These are phyloP conservation scores for Phaffia rhodozyma DNA, from an alignment of 1,284 basidiomycete genomes.

Conservation along the genomic window DNA sequence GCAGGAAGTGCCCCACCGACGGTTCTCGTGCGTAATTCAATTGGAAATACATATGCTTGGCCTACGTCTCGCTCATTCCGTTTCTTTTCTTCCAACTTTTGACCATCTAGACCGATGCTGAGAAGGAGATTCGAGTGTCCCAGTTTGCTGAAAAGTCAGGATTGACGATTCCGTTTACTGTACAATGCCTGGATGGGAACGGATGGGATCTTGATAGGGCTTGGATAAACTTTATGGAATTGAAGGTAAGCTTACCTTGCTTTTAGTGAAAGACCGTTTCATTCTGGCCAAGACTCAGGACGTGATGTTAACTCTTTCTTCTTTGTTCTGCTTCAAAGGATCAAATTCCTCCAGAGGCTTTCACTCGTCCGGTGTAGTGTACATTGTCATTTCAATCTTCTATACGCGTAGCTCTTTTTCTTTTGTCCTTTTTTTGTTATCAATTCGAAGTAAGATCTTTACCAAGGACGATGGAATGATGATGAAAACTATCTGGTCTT, in stretches of 20 bases:
- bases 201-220: conserved; percentile 67
- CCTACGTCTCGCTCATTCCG: not conserved
- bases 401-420: too few species aligned
- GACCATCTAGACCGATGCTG: conserved; percentile 41
- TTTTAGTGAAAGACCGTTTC: too few species aligned
- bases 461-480: too few species aligned
- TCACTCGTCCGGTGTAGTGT: too few species aligned
- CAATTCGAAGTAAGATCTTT: too few species aligned
- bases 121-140: conserved; percentile 49
- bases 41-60: not conserved
- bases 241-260: conserved; percentile 22
- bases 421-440: too few species aligned
- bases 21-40: conserved; percentile 20
- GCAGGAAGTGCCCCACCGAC: conserved; percentile 4
- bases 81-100: not conserved
- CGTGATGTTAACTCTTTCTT: too few species aligned
- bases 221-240: conserved; percentile 62
- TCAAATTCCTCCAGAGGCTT: too few species aligned
- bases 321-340: too few species aligned
- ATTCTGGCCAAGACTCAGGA: too few species aligned
- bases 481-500: too few species aligned
- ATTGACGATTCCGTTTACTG: conserved; percentile 59
- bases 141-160: conserved; percentile 57
- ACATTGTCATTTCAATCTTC: too few species aligned
- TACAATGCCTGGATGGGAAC: conserved; percentile 70